phyloP scores from a whole-genome alignment of 2,329 filamentous ascomycete species.

The Aspergillus japonicus region DNA sequence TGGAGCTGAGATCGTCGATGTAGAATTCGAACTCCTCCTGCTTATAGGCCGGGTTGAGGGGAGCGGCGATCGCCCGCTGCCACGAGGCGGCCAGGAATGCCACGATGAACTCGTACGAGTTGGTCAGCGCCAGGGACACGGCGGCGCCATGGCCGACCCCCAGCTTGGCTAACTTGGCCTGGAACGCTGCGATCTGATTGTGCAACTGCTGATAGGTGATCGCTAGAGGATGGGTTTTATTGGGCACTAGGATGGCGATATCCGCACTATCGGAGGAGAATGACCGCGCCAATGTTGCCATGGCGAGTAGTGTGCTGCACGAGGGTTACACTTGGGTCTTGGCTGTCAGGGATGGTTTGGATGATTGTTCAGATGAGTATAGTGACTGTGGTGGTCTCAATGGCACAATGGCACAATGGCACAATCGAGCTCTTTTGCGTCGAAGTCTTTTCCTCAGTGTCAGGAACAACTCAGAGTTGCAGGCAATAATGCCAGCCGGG shows the following conservation, averaged over 20 bases:
- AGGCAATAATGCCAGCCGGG: too few relatives aligned
- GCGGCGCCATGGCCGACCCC: slow-evolving; percentile 68
- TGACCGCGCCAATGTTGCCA: slow-evolving; percentile 59
- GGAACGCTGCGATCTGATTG: slow-evolving; percentile 67
- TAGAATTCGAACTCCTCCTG: slow-evolving; percentile 91
- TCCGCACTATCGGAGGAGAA: slow-evolving; percentile 53
- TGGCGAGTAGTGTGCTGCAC: slow-evolving; percentile 24
- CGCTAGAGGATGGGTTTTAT: slow-evolving; percentile 60
- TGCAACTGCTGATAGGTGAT: slow-evolving; percentile 68
- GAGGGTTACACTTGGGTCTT: slow-evolving; percentile 8
- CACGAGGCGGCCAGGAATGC: slow-evolving; percentile 82
- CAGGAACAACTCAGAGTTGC: not conserved
- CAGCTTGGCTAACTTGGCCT: slow-evolving; percentile 72
- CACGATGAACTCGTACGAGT: slow-evolving; percentile 85
- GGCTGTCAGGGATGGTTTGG: slow-evolving; percentile 10
- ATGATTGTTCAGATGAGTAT: not conserved
- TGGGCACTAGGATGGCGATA: slow-evolving; percentile 72
- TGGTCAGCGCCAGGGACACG: slow-evolving; percentile 79
- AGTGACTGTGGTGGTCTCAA: not conserved
- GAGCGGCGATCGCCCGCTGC: slow-evolving; percentile 79
- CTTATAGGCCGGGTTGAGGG: slow-evolving; percentile 86
- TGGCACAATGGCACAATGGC: too few relatives aligned
- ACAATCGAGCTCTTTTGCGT: too few relatives aligned
- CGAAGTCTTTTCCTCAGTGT: not conserved
- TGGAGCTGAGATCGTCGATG: slow-evolving; percentile 81